Percentiles rank a stretch among this genome's conserved stretches.
These are phyloP conservation scores for Calonectria naviculata DNA, from an alignment of 2,329 filamentous ascomycete species.

Conservation along the genomic window DNA sequence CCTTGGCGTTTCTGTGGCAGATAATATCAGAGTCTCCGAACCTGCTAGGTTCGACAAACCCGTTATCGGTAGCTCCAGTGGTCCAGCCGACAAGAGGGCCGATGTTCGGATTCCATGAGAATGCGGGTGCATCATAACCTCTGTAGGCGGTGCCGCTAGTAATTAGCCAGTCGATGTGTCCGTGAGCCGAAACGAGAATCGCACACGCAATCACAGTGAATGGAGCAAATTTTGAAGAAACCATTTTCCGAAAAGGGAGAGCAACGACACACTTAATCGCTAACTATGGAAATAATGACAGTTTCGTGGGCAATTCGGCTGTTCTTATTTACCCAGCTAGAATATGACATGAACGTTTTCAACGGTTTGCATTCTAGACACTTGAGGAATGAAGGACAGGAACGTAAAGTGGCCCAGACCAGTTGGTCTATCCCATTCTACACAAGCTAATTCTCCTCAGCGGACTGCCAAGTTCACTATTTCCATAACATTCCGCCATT, in stretches of 20 bases:
- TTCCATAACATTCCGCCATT: conserved; percentile 19
- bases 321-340: too few species aligned
- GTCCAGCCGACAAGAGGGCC: conserved; percentile 38
- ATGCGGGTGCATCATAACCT: conserved; percentile 36
- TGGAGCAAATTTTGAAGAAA: neutral
- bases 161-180: conserved; percentile 40
- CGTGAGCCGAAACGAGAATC: conserved; percentile 24
- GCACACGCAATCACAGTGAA: conserved; percentile 3
- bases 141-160: conserved; percentile 34
- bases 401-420: conserved; percentile 21
- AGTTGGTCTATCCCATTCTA: conserved; percentile 7
- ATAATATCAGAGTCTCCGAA: conserved; percentile 55
- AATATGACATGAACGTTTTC: neutral
- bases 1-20: conserved; percentile 55
- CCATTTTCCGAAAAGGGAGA: conserved; percentile 10
- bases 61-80: conserved; percentile 51
- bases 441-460: neutral
- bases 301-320: too few species aligned
- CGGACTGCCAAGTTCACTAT: conserved; percentile 31
- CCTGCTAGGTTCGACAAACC: conserved; percentile 58
- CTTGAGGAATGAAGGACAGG: conserved; percentile 13
- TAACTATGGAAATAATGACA: neutral
- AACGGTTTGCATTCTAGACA: conserved; percentile 6
- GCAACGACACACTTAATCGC: neutral
- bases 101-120: conserved; percentile 35